Base-by-base conservation (phyloP, 2,329 filamentous ascomycete genomes). In the Emydomyces testavorans region DNA sequence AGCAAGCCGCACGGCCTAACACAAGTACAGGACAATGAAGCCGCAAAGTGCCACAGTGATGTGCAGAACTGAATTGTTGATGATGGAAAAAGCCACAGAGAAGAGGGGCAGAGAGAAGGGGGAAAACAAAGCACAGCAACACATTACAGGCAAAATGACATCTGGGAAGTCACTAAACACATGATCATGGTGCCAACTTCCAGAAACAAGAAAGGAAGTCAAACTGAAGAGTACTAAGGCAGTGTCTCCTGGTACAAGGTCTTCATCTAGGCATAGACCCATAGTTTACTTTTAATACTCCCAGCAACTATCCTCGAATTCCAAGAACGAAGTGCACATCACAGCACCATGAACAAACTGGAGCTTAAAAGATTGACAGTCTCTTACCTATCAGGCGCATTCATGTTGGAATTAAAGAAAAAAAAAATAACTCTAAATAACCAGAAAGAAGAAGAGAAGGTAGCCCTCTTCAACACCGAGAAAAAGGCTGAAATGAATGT, bases 341-440 rank as follows among this genome's bases (percentile, higher is more conserved):
- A 11, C 26, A 28, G 11, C 26, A 28, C 11, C 11, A 11, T 28
- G 11, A 28, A 11, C 26, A 28, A 11, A 28, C 26, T 11, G 11
- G 26, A 11, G 6, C 26, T 6, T 11, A 32, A 5, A 39, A 21
- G 36, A 20, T 26, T 20, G 32, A 26, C 13, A 36, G 31, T 6
- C 7, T 62, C 68, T 63, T 65, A 77, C 74, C 71, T 67, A 53
- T 73, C 71, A 56, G 71, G 71, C 15, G 71, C 71, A 62, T 77
- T 77, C 74, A 77, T 77, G 16, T 56, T 64, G 57, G 48, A 35
- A 26, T 21, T 2, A 43, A 11, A 35, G 18, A 26, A 39, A 37
- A 18, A 8, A 32, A 6, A 31, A 24, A 18, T 18, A 7, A 10
- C 20, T n/a, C n/a, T n/a, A n/a, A 21, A 29, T 29, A 37, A 10